Conservation (phyloP, 1,139 yeast genomes). For the Geotrichum restrictum region DNA sequence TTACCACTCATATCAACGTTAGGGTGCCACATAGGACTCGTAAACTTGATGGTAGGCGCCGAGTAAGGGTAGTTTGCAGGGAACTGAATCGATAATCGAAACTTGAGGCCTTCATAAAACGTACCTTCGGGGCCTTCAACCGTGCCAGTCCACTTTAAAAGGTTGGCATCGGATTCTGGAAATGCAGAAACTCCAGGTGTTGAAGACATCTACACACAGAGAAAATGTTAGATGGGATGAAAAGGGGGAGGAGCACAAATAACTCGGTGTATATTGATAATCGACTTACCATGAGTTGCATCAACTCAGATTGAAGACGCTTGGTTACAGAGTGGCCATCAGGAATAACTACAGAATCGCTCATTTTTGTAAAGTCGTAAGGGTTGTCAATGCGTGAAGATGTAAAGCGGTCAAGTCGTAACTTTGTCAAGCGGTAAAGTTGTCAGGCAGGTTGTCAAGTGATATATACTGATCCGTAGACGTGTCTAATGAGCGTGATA, state of each 20-base stretch:
- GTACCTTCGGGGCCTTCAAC: conserved; percentile 62
- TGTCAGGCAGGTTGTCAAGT: no score
- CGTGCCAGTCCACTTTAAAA: conserved; percentile 58
- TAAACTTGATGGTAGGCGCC: conserved; percentile 59
- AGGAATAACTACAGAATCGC: conserved; percentile 25
- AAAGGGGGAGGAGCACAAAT: background rate
- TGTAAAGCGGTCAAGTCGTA: no score
- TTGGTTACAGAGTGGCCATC: conserved; percentile 46
- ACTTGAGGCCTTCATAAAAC: conserved; percentile 54
- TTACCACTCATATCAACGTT: conserved; percentile 65
- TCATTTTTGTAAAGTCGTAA: conserved; percentile 13
- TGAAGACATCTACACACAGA: conserved; percentile 39
- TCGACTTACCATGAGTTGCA: conserved; percentile 45
- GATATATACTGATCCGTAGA: no score
- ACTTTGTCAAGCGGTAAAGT: background rate
- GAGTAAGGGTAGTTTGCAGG: conserved; percentile 59
- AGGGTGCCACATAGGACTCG: conserved; percentile 69
- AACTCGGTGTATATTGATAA: background rate
- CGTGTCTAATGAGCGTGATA: no score
- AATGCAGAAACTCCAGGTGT: conserved; percentile 53
- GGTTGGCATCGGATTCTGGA: conserved; percentile 50
- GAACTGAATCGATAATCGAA: conserved; percentile 52
- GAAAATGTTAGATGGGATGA: background rate
- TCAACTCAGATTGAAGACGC: conserved; percentile 48
- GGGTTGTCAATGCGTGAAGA: background rate